Percentiles rank a stretch among this genome's conserved stretches.
phyloP scores from a whole-genome alignment of 176 grass and related monocot genomes.

The Paspalum vaginatum region DNA sequence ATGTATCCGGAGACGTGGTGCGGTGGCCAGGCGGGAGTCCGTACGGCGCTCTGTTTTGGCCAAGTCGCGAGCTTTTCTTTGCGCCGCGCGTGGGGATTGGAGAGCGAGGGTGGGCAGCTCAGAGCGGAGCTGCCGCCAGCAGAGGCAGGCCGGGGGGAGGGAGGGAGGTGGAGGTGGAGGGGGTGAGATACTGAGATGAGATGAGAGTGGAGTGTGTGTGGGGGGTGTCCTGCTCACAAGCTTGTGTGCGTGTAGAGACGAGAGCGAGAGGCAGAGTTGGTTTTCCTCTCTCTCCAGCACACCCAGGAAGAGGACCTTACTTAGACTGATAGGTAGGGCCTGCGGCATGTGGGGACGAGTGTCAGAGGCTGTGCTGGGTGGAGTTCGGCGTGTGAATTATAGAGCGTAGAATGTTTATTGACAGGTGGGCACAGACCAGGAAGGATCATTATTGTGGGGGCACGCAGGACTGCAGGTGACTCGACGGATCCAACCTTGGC shows the following conservation, averaged over 20 bases:
- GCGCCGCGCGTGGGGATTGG: constrained; percentile 18
- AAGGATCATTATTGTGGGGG: constrained; percentile 20
- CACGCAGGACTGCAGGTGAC: too few species aligned
- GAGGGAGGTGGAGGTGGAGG: background rate
- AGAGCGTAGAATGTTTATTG: background rate
- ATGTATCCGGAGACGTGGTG: background rate
- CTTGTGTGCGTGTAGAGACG: background rate
- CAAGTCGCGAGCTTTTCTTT: constrained; percentile 23
- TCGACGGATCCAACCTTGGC: constrained; percentile 15
- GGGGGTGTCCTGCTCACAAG: constrained; percentile 26
- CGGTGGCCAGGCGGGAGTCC: constrained; percentile 4
- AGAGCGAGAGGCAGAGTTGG: background rate
- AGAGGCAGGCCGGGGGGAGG: background rate
- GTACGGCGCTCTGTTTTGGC: background rate
- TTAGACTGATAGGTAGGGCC: background rate
- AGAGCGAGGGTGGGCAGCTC: background rate
- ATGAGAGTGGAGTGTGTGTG: constrained; percentile 2
- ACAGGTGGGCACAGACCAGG: constrained; percentile 33
- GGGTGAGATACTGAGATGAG: too few species aligned
- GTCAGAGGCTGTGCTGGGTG: background rate
- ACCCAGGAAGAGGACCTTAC: accelerated
- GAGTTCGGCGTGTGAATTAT: background rate
- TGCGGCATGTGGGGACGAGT: accelerated
- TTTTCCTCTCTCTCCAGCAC: background rate
- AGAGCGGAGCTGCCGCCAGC: constrained; percentile 22